A percentile compares a stretch with the other conserved stretches of the same genome.
Evolutionary conservation across 805 yeast genomes (phyloP).

Genomic region (Candida insectorum): DNA sequence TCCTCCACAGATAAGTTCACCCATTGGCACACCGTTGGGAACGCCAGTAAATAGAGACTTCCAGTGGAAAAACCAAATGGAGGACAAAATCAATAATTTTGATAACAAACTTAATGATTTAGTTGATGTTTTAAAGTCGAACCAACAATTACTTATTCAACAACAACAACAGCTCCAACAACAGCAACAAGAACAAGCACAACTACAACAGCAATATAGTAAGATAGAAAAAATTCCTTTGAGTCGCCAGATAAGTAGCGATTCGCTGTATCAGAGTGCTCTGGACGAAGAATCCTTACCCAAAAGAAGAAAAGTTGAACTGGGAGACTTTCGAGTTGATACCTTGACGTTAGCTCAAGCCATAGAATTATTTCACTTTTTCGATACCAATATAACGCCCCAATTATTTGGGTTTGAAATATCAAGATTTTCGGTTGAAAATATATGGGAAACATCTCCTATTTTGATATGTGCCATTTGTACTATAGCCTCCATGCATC

Average conservation of each 20-base stretch:
- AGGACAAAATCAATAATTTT: constrained; percentile 30
- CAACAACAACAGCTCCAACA: constrained; percentile 11
- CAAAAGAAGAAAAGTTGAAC: constrained; percentile 1
- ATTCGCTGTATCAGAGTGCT: constrained; percentile 2
- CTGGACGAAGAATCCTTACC: constrained; percentile 6
- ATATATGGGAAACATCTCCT: constrained; percentile 55
- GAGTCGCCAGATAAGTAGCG: constrained; percentile 6
- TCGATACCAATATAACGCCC: constrained; percentile 54
- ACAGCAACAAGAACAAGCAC: constrained; percentile 7
- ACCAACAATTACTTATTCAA: constrained; percentile 26
- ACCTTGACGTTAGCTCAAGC: constrained; percentile 40
- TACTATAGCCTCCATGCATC: constrained; percentile 61
- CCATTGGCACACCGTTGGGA: no score
- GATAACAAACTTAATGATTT: constrained; percentile 37
- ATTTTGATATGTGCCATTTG: constrained; percentile 57
- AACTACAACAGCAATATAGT: constrained; percentile 1
- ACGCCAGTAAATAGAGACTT: no score
- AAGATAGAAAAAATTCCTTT: not conserved
- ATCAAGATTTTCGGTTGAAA: constrained; percentile 44
- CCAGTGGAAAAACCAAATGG: constrained; percentile 33
- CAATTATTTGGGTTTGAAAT: constrained; percentile 66
- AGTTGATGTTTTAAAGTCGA: constrained; percentile 30
- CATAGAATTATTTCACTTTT: constrained; percentile 46
- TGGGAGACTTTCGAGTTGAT: constrained; percentile 34
- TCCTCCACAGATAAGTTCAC: no score